Evolutionary conservation across 2,329 filamentous ascomycete species (phyloP).

Genomic region (Teratosphaeria epicoccoides): DNA sequence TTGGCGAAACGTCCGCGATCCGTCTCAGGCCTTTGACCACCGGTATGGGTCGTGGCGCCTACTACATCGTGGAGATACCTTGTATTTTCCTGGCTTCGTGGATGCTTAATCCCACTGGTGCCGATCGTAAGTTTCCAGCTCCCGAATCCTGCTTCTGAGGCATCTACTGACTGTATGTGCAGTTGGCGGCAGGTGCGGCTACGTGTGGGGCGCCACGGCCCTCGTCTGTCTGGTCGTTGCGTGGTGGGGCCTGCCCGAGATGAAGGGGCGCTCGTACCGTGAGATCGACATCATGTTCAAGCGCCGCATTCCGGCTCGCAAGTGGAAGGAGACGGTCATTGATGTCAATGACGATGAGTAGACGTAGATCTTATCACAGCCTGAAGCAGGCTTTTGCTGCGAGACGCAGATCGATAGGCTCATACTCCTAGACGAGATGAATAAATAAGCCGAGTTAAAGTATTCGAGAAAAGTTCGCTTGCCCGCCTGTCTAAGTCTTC

Average conservation of each 20-base stretch:
- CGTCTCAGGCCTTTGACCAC: conserved; percentile 56
- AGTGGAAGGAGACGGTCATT: conserved; percentile 46
- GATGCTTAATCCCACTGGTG: conserved; percentile 47
- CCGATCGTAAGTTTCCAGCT: conserved; percentile 7
- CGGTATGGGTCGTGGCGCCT: conserved; percentile 51
- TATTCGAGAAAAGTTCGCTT: too few relatives aligned
- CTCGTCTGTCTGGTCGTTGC: conserved; percentile 44
- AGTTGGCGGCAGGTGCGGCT: conserved; percentile 45
- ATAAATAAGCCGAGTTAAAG: too few relatives aligned
- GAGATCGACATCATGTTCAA: conserved; percentile 53
- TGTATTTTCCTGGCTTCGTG: conserved; percentile 51
- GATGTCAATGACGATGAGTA: conserved; percentile 55
- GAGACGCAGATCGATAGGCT: not conserved
- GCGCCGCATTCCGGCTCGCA: conserved; percentile 43
- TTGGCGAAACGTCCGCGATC: conserved; percentile 55
- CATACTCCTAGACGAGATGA: not conserved
- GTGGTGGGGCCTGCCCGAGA: conserved; percentile 44
- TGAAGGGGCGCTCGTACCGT: conserved; percentile 48
- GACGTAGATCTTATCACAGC: not conserved
- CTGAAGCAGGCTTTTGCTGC: not conserved
- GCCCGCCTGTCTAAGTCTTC: too few relatives aligned
- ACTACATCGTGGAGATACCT: conserved; percentile 56
- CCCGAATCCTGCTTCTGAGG: conserved; percentile 3
- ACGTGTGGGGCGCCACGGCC: conserved; percentile 49
- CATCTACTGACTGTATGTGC: conserved; percentile 23